Evolutionary conservation across 345 rosid genomes (phyloP).

Genomic region (Combretum micranthum): DNA sequence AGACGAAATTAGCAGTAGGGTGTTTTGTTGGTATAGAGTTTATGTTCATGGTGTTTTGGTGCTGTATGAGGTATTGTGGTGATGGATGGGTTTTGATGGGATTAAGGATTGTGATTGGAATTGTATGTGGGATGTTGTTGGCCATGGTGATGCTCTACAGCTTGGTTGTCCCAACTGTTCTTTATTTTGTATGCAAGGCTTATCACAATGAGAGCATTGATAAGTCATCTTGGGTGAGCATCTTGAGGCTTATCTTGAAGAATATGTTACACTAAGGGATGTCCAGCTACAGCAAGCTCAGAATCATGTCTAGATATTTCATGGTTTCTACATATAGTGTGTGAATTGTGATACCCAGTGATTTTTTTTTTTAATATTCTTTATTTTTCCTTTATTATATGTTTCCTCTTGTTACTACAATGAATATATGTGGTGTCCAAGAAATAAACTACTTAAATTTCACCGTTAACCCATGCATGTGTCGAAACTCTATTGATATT

Average conservation of each 20-base stretch:
- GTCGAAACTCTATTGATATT: too few relatives aligned
- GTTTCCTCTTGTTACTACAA: too few relatives aligned
- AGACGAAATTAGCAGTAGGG: conserved; percentile 11
- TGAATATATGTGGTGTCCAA: too few relatives aligned
- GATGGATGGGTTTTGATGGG: conserved; percentile 11
- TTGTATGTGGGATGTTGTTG: conserved; percentile 29
- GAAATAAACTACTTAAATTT: too few relatives aligned
- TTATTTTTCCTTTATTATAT: too few relatives aligned
- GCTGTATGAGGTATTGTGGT: conserved; percentile 24
- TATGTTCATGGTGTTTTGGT: conserved; percentile 9
- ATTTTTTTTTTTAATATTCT: too few relatives aligned
- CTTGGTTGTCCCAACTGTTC: conserved; percentile 39
- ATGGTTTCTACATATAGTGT: too few relatives aligned
- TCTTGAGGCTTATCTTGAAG: not conserved
- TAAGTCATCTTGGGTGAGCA: not conserved
- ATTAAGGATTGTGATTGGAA: conserved; percentile 19
- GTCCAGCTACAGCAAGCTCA: conserved; percentile 5
- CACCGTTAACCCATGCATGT: too few relatives aligned
- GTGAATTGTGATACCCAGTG: too few relatives aligned
- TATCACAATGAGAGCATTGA: conserved; percentile 43
- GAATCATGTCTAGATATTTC: too few relatives aligned
- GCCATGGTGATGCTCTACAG: conserved; percentile 22
- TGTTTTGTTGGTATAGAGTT: conserved; percentile 2
- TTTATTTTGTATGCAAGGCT: conserved; percentile 61
- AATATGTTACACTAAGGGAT: not conserved